These are phyloP conservation scores for Gossypium stocksii DNA, from an alignment of 345 rosid species.

Conservation along the genomic window DNA sequence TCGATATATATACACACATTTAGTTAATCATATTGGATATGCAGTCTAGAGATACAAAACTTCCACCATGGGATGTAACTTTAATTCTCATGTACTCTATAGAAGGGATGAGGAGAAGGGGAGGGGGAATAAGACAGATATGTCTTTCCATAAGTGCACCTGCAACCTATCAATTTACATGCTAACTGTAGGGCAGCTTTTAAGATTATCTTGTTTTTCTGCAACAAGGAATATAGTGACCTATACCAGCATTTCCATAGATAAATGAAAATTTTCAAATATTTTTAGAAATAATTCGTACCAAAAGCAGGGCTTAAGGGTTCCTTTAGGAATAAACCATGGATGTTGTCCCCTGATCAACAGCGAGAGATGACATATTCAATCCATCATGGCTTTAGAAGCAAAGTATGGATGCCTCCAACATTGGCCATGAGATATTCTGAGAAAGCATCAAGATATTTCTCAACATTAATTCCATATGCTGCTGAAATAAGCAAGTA, in stretches of 20 bases:
- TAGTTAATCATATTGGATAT: background rate
- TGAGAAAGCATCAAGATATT: conserved; percentile 9
- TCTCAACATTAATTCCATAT: conserved; percentile 8
- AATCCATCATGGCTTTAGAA: conserved; percentile 13
- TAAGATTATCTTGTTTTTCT: conserved; percentile 2
- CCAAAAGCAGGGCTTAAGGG: background rate
- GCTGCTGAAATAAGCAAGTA: conserved; percentile 1
- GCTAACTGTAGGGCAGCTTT: background rate
- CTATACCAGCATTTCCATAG: background rate
- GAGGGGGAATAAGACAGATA: background rate
- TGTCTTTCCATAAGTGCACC: background rate
- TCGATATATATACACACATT: background rate
- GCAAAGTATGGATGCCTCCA: conserved; percentile 3
- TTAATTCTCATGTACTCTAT: background rate
- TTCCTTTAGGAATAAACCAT: conserved; percentile 9
- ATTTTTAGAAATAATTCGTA: conserved; percentile 3
- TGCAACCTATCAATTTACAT: conserved; percentile 1
- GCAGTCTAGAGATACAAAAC: background rate
- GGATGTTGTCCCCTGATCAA: background rate
- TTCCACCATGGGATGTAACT: background rate
- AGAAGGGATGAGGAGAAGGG: background rate
- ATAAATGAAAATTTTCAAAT: background rate
- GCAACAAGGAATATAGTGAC: background rate
- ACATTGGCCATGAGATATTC: conserved; percentile 5
- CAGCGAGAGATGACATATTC: conserved; percentile 1